Evolutionary conservation across 768 basidiomycete species (phyloP).

Genomic region (Macrolepiota fuliginosa): DNA sequence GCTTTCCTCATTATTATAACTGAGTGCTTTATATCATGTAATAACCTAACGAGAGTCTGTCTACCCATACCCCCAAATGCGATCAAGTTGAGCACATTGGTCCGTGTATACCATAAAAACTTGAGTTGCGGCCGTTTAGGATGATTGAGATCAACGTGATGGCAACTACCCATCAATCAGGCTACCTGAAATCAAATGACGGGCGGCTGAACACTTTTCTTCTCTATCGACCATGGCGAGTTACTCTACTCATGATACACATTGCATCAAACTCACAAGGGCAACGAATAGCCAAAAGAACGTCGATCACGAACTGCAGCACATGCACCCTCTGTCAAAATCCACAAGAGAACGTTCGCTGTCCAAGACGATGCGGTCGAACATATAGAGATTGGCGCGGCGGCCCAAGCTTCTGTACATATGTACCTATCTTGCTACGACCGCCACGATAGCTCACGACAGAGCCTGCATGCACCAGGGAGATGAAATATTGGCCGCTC

Average conservation of each 20-base stretch:
- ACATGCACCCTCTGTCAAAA: conserved; percentile 53
- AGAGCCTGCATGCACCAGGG: conserved; percentile 1
- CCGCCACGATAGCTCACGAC: not conserved
- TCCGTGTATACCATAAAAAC: too few species aligned
- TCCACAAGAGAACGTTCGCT: conserved; percentile 46
- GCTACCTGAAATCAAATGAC: not conserved
- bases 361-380: conserved; percentile 48
- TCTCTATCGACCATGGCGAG: conserved; percentile 20
- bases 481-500: conserved; percentile 27
- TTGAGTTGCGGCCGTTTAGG: too few species aligned
- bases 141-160: too few species aligned
- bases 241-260: conserved; percentile 2
- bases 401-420: conserved; percentile 40
- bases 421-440: not conserved
- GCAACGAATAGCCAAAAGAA: conserved; percentile 33
- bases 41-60: too few species aligned
- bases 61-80: too few species aligned
- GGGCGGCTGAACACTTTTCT: not conserved
- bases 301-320: conserved; percentile 39
- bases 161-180: too few species aligned
- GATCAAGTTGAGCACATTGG: too few species aligned
- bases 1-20: not conserved
- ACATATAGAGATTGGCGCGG: conserved; percentile 43
- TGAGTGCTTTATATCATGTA: too few species aligned
- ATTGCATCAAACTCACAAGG: not conserved